Evolutionary conservation across 1,139 yeast species (phyloP).

Genomic region (Pichia sp.): DNA sequence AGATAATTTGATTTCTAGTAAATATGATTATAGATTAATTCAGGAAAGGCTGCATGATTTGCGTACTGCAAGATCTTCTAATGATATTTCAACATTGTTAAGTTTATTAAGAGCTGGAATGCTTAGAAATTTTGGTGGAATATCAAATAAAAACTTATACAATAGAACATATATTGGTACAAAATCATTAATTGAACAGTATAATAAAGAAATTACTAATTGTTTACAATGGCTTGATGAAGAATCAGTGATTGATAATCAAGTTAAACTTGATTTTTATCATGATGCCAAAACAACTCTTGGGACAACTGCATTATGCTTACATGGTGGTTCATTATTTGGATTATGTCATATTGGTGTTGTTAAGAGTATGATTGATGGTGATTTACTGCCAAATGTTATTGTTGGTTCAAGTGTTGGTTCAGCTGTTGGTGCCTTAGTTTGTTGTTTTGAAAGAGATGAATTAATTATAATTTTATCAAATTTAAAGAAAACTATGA

Average conservation of each 20-base stretch:
- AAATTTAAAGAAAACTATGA: slow-evolving; percentile 9
- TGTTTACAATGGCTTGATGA: slow-evolving; percentile 50
- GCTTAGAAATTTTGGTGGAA: slow-evolving; percentile 85
- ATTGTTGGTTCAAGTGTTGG: slow-evolving; percentile 95
- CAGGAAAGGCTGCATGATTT: slow-evolving; percentile 64
- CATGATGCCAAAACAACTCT: slow-evolving; percentile 86
- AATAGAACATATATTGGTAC: slow-evolving; percentile 84
- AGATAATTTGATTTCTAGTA: slow-evolving; percentile 72
- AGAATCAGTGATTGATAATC: slow-evolving; percentile 34
- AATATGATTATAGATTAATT: slow-evolving; percentile 79
- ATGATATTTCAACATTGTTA: slow-evolving; percentile 55
- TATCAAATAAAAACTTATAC: slow-evolving; percentile 71
- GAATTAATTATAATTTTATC: slow-evolving; percentile 29
- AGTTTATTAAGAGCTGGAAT: slow-evolving; percentile 76
- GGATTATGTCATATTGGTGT: slow-evolving; percentile 94
- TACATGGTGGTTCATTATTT: slow-evolving; percentile 92
- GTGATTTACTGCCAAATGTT: slow-evolving; percentile 72
- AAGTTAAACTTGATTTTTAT: slow-evolving; percentile 72
- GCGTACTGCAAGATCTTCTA: slow-evolving; percentile 52
- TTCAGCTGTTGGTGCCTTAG: slow-evolving; percentile 82
- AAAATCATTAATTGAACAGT: slow-evolving; percentile 79
- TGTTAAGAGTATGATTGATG: slow-evolving; percentile 67
- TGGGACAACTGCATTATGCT: slow-evolving; percentile 82
- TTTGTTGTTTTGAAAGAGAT: slow-evolving; percentile 59
- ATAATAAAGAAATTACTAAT: slow-evolving; percentile 65